These are phyloP conservation scores for Daucus carota DNA, from an alignment of 129 eudicot genomes.

Conservation along the genomic window DNA sequence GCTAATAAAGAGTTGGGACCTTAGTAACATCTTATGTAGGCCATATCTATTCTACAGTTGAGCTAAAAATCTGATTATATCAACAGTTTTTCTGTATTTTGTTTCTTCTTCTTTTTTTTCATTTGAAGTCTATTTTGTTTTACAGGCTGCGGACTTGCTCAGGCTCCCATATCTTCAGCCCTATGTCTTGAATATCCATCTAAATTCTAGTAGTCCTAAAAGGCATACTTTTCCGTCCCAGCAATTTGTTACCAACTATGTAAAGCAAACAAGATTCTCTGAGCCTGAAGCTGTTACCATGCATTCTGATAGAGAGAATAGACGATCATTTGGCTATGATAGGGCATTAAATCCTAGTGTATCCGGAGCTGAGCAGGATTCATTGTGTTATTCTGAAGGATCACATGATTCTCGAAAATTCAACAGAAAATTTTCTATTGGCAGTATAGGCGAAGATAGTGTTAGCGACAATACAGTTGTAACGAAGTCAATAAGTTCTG, in stretches of 20 bases:
- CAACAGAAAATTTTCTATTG: constrained; percentile 35
- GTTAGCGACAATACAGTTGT: constrained; percentile 28
- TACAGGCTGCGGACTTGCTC: constrained; percentile 92
- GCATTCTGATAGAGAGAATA: constrained; percentile 38
- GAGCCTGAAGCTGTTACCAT: constrained; percentile 40
- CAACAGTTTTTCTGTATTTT: background rate
- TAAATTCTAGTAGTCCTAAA: constrained; percentile 46
- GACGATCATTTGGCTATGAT: constrained; percentile 55
- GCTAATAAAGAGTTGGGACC: background rate
- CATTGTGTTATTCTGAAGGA: constrained; percentile 38
- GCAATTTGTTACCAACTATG: constrained; percentile 30
- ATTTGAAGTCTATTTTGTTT: constrained; percentile 10
- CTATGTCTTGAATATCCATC: constrained; percentile 42
- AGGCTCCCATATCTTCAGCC: constrained; percentile 80
- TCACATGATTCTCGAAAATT: constrained; percentile 30
- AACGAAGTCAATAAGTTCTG: constrained; percentile 34
- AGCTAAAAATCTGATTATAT: background rate
- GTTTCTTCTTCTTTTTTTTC: background rate
- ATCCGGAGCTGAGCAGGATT: constrained; percentile 63
- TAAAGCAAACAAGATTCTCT: constrained; percentile 46
- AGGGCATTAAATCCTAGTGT: constrained; percentile 82
- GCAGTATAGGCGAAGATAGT: constrained; percentile 31
- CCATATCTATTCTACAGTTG: background rate
- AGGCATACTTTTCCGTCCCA: constrained; percentile 41
- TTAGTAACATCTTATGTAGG: background rate